phyloP scores from a whole-genome alignment of 192 early-diverging fungal genomes.

The Coemansia umbellata region DNA sequence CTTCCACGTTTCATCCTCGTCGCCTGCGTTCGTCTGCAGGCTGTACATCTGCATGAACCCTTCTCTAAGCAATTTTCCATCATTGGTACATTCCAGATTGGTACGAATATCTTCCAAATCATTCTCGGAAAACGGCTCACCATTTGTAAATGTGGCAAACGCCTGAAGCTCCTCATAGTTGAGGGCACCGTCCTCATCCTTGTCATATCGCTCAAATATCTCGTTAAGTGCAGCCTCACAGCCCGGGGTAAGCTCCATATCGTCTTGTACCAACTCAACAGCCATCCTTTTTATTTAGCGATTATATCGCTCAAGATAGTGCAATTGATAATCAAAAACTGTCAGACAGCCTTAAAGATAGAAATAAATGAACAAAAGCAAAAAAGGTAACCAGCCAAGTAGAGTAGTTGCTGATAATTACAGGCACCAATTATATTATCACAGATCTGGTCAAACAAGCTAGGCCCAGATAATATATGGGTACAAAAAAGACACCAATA shows the following conservation, averaged over 20 bases:
- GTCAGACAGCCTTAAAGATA: too few species aligned
- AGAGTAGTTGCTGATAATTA: not conserved
- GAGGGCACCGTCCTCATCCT: constrained; percentile 56
- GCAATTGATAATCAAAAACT: too few species aligned
- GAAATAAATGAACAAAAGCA: not conserved
- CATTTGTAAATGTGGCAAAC: constrained; percentile 60
- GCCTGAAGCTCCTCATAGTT: constrained; percentile 52
- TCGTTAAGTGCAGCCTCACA: constrained; percentile 54
- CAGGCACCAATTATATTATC: too few species aligned
- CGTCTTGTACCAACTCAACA: constrained; percentile 40
- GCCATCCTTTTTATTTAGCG: constrained; percentile 21
- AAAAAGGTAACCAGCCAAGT: not conserved
- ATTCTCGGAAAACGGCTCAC: constrained; percentile 41
- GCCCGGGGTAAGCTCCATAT: constrained; percentile 50
- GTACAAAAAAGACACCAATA: too few species aligned
- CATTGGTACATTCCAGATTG: constrained; percentile 62
- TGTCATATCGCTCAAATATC: constrained; percentile 63
- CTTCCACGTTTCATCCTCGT: constrained; percentile 71
- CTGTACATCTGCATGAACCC: constrained; percentile 85
- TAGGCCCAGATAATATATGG: too few species aligned
- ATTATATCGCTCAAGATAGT: too few species aligned
- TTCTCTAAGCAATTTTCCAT: constrained; percentile 56
- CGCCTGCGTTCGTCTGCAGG: constrained; percentile 59
- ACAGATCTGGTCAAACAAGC: too few species aligned
- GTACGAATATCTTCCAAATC: constrained; percentile 61